Base-by-base conservation (phyloP, 495 filamentous ascomycete genomes). In the Platismatia glauca region DNA sequence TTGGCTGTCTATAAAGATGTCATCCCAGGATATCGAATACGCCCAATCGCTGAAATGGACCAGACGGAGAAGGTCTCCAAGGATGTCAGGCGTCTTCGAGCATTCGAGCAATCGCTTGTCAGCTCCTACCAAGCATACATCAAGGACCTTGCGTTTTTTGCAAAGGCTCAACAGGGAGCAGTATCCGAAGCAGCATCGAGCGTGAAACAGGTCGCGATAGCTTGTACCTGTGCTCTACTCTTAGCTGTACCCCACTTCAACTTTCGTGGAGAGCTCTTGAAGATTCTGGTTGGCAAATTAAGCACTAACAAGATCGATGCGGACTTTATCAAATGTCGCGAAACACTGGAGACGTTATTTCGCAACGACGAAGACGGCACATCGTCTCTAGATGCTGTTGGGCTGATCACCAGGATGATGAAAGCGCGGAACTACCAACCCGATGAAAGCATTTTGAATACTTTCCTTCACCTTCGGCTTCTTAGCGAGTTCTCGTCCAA, bases 11-110 rank as follows among this genome's bases (percentile, higher is more conserved):
- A 90, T 74, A 95, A 91, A 71, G 92, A 97, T 76, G 80, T 96
- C 48, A 96, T 98, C 55, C 94, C 94, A 0, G 94, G 93, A 9
- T 98, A 97, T 68, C 81, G 94, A 41, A 97, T 97, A 73, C 86
- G 94, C 24, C 90, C 91, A 24, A 73, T 89, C 8, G 79, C 79
- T 4, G 89, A 92, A 48, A 86, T 88, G 24, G 83, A 88, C 62
- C 80, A 83, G 68, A 78, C 79, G 31, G 85, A 82, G 41, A 96
- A 94, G 73, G 71, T 97, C 7, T 95, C 91, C 7, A 96, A 97
- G 71, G 94, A 97, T 27, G 91, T 97, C 46, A 83, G 86, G 71
- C 86, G 83, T 67, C 73, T 95, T 44, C 82, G 91, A 56, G 76
- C 80, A 33, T 97, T 87, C 72, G 94, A 98, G 70, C 90, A 96